Evolutionary conservation across 192 early-diverging fungal species (phyloP), one percentile per base, ranked within the genome.

Genomic region (Spizellomyces sp.): DNA sequence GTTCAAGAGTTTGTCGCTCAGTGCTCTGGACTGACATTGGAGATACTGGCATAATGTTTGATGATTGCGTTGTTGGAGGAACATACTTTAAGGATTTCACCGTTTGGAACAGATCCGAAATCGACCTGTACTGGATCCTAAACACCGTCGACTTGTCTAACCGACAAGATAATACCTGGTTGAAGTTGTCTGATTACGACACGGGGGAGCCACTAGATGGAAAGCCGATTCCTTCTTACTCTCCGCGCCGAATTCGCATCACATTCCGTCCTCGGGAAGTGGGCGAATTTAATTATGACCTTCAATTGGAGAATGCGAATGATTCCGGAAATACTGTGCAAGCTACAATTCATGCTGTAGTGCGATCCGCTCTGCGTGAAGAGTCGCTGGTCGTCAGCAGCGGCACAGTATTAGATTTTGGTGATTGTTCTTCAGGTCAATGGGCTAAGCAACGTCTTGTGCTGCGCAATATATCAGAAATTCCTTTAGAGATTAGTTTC

Each of bases 61-160:
- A 99, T 65, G 95, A 97, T 73, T 99, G 96, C 72, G 90, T 97
- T 8, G 83, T 88, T 19, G 95, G 95, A 14, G 90, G 88, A 27
- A 89, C 89, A 9, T 98, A 96, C 70, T 92, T 94, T 80, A 92
- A 93, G 56, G 91, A 94, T 72, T 93, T 99, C 72, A 90, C 90
- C 0, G 87, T 99, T 19, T 88, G 87, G 80, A 98, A 82, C 69
- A 84, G 89, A 21, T 95, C 94, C 15, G 94, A 93, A 66, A 94
- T 98, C 64, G 92, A 91, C 43, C 81, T 99, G 7, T 94, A 92
- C 66, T 99, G 95, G 95, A 74, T 63, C 48, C 62, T 94, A 10
- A 92, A 91, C 69, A 87, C 84, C 2, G 83, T 88, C 4, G 91
- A 94, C 70, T 73, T 92, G 1, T 83, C 83, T 2, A 87, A 83